A percentile compares a stretch with the other conserved stretches of the same genome.
phyloP scores from a whole-genome alignment of 2,329 filamentous ascomycete species.

The Aaosphaeria arxii region DNA sequence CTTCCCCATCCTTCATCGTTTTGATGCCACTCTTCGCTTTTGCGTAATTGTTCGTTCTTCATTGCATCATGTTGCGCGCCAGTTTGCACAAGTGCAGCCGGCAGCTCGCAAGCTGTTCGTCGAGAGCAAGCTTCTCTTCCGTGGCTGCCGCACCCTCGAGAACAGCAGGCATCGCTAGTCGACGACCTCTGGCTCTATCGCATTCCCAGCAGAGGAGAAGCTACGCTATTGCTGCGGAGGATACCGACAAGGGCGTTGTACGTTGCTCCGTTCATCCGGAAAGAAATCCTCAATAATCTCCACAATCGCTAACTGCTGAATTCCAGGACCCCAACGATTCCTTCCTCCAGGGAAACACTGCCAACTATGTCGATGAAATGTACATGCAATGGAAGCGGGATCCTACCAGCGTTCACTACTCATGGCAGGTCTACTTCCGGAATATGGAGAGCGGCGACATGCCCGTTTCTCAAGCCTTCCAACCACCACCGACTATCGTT shows the following conservation, averaged over 20 bases:
- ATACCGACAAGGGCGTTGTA: constrained; percentile 61
- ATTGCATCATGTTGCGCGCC: constrained; percentile 67
- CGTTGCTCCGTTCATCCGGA: constrained; percentile 24
- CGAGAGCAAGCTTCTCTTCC: constrained; percentile 43
- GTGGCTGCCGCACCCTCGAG: constrained; percentile 35
- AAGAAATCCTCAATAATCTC: constrained; percentile 6
- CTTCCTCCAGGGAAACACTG: constrained; percentile 94
- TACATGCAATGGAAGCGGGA: constrained; percentile 97
- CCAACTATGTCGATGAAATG: constrained; percentile 99
- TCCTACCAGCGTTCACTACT: constrained; percentile 89
- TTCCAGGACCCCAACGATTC: constrained; percentile 80
- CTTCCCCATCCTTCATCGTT: constrained; percentile 5
- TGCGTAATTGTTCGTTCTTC: constrained; percentile 6
- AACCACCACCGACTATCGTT: constrained; percentile 88
- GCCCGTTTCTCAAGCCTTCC: constrained; percentile 96
- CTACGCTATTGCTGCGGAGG: constrained; percentile 60
- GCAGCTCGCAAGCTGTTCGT: constrained; percentile 58
- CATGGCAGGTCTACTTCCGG: constrained; percentile 99
- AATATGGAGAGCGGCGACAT: constrained; percentile 99
- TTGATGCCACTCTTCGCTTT: constrained; percentile 28
- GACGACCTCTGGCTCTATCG: constrained; percentile 45
- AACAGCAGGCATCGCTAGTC: constrained; percentile 46
- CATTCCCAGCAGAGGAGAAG: constrained; percentile 47
- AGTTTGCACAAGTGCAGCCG: constrained; percentile 64
- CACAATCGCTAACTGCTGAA: constrained; percentile 22